Evolutionary conservation across 768 basidiomycete species (phyloP).

Genomic region (Russula vinacea): DNA sequence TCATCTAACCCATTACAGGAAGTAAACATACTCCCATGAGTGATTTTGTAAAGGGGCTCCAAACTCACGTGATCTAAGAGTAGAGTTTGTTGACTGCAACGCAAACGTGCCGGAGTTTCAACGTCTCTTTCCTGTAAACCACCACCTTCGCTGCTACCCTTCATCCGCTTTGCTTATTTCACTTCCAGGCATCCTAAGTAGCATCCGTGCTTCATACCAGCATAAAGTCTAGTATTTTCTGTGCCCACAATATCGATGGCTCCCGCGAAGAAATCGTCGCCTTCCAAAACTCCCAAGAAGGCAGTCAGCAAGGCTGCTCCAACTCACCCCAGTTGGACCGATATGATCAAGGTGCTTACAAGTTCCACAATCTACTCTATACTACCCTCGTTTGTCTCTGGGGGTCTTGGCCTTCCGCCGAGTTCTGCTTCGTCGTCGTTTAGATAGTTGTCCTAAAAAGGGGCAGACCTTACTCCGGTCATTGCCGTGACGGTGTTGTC

Average conservation of each 20-base stretch:
- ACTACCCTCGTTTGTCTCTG: conserved; percentile 18
- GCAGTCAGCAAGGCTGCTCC: conserved; percentile 40
- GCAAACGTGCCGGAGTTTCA: conserved; percentile 32
- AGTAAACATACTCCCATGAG: conserved; percentile 2
- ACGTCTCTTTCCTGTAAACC: conserved; percentile 40
- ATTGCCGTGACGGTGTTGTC: conserved; percentile 34
- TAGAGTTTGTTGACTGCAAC: conserved; percentile 32
- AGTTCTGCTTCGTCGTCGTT: conserved; percentile 27
- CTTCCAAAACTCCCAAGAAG: conserved; percentile 53
- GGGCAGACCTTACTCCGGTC: conserved; percentile 43
- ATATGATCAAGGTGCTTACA: conserved; percentile 74
- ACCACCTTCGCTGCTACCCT: conserved; percentile 44
- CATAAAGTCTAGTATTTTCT: conserved; percentile 31
- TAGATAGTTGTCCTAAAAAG: conserved; percentile 37
- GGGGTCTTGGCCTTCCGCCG: conserved; percentile 25
- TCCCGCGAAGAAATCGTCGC: conserved; percentile 39
- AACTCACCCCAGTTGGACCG: conserved; percentile 60
- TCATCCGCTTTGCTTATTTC: conserved; percentile 31
- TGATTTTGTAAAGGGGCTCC: conserved; percentile 19
- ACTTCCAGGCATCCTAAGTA: conserved; percentile 25
- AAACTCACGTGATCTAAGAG: conserved; percentile 31
- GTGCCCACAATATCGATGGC: conserved; percentile 41
- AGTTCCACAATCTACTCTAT: conserved; percentile 20
- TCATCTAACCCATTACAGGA: not conserved
- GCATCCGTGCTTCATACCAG: conserved; percentile 29